Conservation (phyloP, 2,329 filamentous ascomycete genomes). For the Lanzia echinophila region DNA sequence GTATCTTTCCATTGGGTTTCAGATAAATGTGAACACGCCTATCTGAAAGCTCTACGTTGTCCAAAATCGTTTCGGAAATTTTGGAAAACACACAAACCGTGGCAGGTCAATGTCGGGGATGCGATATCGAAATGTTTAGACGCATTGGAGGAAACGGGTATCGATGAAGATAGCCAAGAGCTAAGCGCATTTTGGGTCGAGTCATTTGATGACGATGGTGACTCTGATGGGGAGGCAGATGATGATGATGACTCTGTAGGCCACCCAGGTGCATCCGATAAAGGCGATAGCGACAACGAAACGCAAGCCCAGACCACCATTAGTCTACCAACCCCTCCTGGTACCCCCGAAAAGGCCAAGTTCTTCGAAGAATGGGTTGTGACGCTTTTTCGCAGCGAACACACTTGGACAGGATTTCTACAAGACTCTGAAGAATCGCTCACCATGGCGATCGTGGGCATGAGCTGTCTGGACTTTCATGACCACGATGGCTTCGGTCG, state of each 20-base stretch:
- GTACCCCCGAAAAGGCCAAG: neutral
- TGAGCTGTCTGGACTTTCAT: slow-evolving; percentile 12
- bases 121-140: slow-evolving; percentile 14
- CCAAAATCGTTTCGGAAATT: slow-evolving; percentile 12
- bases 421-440: slow-evolving; percentile 12
- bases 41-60: slow-evolving; percentile 3
- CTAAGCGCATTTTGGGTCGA: slow-evolving; percentile 14
- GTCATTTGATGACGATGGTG: slow-evolving; percentile 10
- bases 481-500: slow-evolving; percentile 6
- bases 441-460: slow-evolving; percentile 12
- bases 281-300: neutral
- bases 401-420: slow-evolving; percentile 12
- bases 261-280: neutral
- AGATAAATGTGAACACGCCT: neutral
- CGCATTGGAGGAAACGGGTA: slow-evolving; percentile 9
- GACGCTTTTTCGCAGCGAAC: neutral
- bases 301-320: no score
- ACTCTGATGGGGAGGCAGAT: slow-evolving; percentile 12
- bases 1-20: neutral
- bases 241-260: neutral
- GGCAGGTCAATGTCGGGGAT: slow-evolving; percentile 9
- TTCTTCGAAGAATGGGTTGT: slow-evolving; percentile 4
- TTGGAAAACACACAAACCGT: slow-evolving; percentile 6
- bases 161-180: slow-evolving; percentile 13
- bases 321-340: neutral